Evolutionary conservation across 1,284 basidiomycete species (phyloP).

Genomic region (Ustilago shanxiensis): DNA sequence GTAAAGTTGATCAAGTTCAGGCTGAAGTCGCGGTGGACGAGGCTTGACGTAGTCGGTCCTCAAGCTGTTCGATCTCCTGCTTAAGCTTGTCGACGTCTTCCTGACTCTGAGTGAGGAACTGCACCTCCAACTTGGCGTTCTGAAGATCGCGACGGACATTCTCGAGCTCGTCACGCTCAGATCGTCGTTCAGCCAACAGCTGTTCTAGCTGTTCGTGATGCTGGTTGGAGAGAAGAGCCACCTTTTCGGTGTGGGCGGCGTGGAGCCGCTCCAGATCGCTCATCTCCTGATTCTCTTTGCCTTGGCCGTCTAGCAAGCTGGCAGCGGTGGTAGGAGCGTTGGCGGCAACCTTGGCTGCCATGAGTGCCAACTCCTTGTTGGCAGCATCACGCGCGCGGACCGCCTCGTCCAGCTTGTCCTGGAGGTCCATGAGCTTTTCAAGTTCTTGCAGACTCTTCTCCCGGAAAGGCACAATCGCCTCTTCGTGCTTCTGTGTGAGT

Average conservation of each 20-base stretch:
- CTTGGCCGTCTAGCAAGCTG: conserved; percentile 31
- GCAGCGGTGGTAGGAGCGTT: conserved; percentile 30
- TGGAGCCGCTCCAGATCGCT: conserved; percentile 53
- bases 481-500: conserved; percentile 34
- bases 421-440: conserved; percentile 51
- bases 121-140: conserved; percentile 51
- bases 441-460: conserved; percentile 46
- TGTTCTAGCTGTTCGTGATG: conserved; percentile 44
- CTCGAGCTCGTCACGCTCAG: conserved; percentile 36
- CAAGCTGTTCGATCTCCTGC: conserved; percentile 35
- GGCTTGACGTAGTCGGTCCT: conserved; percentile 25
- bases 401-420: conserved; percentile 52
- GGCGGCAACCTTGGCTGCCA: conserved; percentile 34
- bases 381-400: conserved; percentile 50
- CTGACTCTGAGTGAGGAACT: conserved; percentile 36
- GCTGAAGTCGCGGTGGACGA: conserved; percentile 14
- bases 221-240: conserved; percentile 33
- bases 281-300: conserved; percentile 43
- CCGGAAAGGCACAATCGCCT: conserved; percentile 28
- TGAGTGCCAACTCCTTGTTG: conserved; percentile 27
- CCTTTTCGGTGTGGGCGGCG: conserved; percentile 53
- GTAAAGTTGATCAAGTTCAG: not conserved
- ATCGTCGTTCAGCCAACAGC: conserved; percentile 24
- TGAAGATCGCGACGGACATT: conserved; percentile 32
- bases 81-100: conserved; percentile 50